Conservation (phyloP, 164 flowering plant genomes). For the Vitis rupestris region DNA sequence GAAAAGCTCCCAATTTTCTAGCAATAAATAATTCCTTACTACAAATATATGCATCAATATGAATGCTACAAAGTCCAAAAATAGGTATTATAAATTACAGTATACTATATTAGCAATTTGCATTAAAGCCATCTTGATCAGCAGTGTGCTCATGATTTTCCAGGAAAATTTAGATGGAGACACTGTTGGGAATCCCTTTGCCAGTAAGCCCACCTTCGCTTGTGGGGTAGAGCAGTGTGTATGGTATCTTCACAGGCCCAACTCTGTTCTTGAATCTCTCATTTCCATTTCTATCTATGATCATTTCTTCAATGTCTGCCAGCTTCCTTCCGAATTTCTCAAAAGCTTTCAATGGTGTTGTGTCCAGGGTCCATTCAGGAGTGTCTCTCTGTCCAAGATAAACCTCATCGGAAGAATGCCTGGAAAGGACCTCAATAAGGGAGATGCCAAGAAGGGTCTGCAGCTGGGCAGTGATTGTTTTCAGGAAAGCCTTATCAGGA, state of each 20-base stretch:
- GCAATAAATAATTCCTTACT: too few species aligned
- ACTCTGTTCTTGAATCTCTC: constrained; percentile 23
- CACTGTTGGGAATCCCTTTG: constrained; percentile 33
- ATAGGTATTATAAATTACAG: too few species aligned
- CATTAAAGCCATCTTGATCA: too few species aligned
- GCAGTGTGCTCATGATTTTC: too few species aligned
- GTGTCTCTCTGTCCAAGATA: constrained; percentile 24
- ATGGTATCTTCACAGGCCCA: constrained; percentile 32
- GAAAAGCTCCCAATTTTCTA: too few species aligned
- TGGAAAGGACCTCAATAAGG: constrained; percentile 19
- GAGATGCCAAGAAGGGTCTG: constrained; percentile 26
- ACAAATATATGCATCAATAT: too few species aligned
- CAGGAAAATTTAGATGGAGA: too few species aligned
- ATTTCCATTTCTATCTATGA: constrained; percentile 21
- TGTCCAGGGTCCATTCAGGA: constrained; percentile 17
- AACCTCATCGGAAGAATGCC: constrained; percentile 23
- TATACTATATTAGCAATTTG: too few species aligned
- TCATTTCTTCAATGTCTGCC: constrained; percentile 21
- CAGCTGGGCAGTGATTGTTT: constrained; percentile 24
- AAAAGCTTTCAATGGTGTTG: constrained; percentile 19
- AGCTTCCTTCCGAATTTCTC: constrained; percentile 23
- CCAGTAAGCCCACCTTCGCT: constrained; percentile 33
- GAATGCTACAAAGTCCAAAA: too few species aligned
- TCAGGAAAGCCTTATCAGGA: constrained; percentile 27
- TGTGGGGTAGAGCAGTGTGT: constrained; percentile 33